phyloP scores from a whole-genome alignment of 1,284 basidiomycete species.

The Heterobasidion parviporum region DNA sequence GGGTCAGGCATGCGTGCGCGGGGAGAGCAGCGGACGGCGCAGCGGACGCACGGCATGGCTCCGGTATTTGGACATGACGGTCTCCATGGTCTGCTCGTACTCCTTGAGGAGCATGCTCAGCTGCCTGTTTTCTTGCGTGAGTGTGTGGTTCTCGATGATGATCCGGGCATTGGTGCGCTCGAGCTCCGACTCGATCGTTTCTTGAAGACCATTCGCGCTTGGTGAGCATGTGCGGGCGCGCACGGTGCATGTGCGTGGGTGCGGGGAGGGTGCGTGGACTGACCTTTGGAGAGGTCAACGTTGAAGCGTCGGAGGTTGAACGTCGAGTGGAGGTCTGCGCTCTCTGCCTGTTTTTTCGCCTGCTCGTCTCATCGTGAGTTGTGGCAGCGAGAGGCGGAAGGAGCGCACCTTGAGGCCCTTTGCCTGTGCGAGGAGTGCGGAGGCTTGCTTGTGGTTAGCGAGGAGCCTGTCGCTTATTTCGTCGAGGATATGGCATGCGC shows the following conservation, averaged over 20 bases:
- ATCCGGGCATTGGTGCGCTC: conserved; percentile 87
- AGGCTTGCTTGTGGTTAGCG: conserved; percentile 76
- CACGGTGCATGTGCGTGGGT: not conserved
- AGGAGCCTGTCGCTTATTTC: conserved; percentile 84
- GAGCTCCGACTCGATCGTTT: conserved; percentile 88
- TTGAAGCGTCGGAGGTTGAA: conserved; percentile 87
- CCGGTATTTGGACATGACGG: conserved; percentile 94
- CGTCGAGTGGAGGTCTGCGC: conserved; percentile 70
- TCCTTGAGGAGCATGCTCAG: conserved; percentile 85
- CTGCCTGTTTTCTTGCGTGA: conserved; percentile 93
- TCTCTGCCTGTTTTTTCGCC: conserved; percentile 53
- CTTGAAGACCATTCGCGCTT: conserved; percentile 31
- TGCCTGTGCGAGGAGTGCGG: conserved; percentile 67
- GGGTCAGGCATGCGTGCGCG: not conserved
- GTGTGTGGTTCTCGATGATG: conserved; percentile 88
- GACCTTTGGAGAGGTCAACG: conserved; percentile 86
- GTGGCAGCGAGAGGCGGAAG: not conserved
- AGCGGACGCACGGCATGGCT: conserved; percentile 73
- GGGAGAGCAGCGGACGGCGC: not conserved
- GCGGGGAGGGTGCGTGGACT: conserved; percentile 13
- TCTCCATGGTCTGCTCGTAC: conserved; percentile 92
- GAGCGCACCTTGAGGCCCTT: conserved; percentile 69
- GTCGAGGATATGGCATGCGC: conserved; percentile 72
- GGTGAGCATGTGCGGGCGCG: not conserved
- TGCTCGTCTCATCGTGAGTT: conserved; percentile 1